These are phyloP conservation scores for Pythium dissotocum DNA, from an alignment of 352 stramenopile species.

Conservation along the genomic window DNA sequence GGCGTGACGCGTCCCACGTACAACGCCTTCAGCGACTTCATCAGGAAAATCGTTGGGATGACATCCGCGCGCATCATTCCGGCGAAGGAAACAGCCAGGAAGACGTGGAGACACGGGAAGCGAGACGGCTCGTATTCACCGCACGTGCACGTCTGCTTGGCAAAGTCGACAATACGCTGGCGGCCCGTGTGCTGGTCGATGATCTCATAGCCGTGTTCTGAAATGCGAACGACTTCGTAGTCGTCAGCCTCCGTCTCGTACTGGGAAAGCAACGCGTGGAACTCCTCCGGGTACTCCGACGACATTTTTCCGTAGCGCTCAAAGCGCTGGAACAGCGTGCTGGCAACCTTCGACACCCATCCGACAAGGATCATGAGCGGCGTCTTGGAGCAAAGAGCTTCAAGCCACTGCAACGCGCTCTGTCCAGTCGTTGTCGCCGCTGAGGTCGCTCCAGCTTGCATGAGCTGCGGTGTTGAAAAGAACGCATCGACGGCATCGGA, in stretches of 20 bases:
- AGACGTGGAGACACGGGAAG: constrained; percentile 82
- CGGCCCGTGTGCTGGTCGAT: constrained; percentile 64
- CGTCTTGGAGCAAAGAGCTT: constrained; percentile 60
- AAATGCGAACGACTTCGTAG: constrained; percentile 67
- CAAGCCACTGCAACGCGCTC: constrained; percentile 58
- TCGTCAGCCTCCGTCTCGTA: constrained; percentile 62
- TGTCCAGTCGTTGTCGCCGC: neutral
- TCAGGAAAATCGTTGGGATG: constrained; percentile 80
- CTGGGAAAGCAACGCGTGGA: constrained; percentile 57
- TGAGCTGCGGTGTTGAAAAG: constrained; percentile 27
- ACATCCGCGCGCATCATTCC: constrained; percentile 67
- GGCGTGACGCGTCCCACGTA: constrained; percentile 73
- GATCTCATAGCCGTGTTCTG: constrained; percentile 76
- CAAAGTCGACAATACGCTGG: constrained; percentile 74
- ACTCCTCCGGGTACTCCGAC: constrained; percentile 77
- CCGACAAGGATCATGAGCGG: constrained; percentile 79
- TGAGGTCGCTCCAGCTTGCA: constrained; percentile 2
- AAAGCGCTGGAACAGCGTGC: constrained; percentile 71
- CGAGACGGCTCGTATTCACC: constrained; percentile 72
- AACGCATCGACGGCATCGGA: constrained; percentile 68
- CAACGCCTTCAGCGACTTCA: constrained; percentile 74
- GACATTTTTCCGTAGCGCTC: constrained; percentile 73
- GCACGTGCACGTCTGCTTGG: constrained; percentile 72
- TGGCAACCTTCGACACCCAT: constrained; percentile 80
- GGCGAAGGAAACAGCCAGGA: constrained; percentile 63